Percentiles rank a stretch among this genome's conserved stretches.
Conservation (phyloP, 2,329 filamentous ascomycete species). For the Monosporascus sp. region DNA sequence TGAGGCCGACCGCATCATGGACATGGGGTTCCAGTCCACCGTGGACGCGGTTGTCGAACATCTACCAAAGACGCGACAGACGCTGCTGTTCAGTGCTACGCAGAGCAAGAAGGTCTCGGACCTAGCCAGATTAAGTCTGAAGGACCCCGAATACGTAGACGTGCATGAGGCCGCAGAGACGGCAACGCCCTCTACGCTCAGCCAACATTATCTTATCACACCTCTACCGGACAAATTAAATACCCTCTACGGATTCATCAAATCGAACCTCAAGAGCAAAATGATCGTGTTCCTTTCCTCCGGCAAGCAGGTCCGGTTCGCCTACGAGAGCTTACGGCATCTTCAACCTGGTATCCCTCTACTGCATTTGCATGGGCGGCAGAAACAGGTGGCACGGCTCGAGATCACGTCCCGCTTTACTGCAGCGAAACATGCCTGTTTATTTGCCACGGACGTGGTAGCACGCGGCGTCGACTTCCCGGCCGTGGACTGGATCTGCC, state of each 20-base stretch:
- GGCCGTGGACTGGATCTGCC: constrained; percentile 97
- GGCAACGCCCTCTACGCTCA: constrained; percentile 76
- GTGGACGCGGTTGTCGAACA: constrained; percentile 93
- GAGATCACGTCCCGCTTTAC: constrained; percentile 85
- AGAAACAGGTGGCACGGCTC: constrained; percentile 83
- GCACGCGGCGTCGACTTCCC: constrained; percentile 94
- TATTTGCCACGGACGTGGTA: constrained; percentile 94
- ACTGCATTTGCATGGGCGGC: constrained; percentile 86
- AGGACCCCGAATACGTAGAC: constrained; percentile 89
- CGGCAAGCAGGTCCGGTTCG: constrained; percentile 93
- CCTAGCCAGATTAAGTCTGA: constrained; percentile 78
- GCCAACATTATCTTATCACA: constrained; percentile 87
- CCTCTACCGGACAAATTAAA: constrained; percentile 85
- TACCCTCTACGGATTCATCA: constrained; percentile 87
- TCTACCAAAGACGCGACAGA: constrained; percentile 79
- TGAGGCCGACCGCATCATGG: constrained; percentile 93
- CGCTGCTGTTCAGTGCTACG: constrained; percentile 90
- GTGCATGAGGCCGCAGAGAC: constrained; percentile 78
- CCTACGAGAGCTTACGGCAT: constrained; percentile 88
- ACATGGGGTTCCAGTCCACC: constrained; percentile 90
- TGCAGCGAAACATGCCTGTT: constrained; percentile 72
- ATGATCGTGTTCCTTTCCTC: constrained; percentile 94
- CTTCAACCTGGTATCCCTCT: constrained; percentile 91
- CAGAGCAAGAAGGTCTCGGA: constrained; percentile 94
- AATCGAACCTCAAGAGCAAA: constrained; percentile 85